A percentile compares a stretch with the other conserved stretches of the same genome.
Evolutionary conservation across 768 basidiomycete species (phyloP).

Genomic region (Naganishia vaughanmartiniae): DNA sequence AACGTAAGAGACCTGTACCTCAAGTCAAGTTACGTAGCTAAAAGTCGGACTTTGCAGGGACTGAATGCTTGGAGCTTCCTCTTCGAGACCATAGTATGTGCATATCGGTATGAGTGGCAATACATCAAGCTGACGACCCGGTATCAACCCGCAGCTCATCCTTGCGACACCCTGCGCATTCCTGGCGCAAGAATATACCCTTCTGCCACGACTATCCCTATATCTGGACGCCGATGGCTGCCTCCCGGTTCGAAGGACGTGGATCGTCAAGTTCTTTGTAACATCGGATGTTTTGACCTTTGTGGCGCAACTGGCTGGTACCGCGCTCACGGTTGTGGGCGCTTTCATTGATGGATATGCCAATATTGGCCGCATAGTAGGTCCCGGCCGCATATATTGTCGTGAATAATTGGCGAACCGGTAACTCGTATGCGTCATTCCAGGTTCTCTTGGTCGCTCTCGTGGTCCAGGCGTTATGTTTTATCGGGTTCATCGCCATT

Average conservation of each 20-base stretch:
- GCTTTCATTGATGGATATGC: conserved; percentile 15
- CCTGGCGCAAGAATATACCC: conserved; percentile 60
- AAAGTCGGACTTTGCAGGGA: neutral
- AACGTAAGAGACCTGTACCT: conserved; percentile 15
- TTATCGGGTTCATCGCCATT: neutral
- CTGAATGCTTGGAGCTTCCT: conserved; percentile 36
- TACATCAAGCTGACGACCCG: neutral
- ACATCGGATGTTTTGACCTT: conserved; percentile 66
- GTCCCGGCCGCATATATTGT: neutral
- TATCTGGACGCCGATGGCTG: conserved; percentile 57
- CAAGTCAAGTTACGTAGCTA: neutral
- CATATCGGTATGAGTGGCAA: neutral
- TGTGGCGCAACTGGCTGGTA: conserved; percentile 59
- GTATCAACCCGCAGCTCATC: conserved; percentile 34
- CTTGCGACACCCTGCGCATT: conserved; percentile 64
- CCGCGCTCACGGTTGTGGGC: conserved; percentile 30
- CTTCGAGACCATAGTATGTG: conserved; percentile 34
- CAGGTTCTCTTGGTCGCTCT: conserved; percentile 11
- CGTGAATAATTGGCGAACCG: neutral
- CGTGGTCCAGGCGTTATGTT: conserved; percentile 13
- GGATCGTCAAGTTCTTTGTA: conserved; percentile 63
- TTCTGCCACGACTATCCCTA: conserved; percentile 63
- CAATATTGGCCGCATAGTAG: conserved; percentile 16
- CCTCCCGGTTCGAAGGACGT: conserved; percentile 57
- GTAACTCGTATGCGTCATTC: neutral